Evolutionary conservation across 1,139 yeast genomes (phyloP), one percentile per base, ranked within the genome.

Genomic region (Pichia sp.): DNA sequence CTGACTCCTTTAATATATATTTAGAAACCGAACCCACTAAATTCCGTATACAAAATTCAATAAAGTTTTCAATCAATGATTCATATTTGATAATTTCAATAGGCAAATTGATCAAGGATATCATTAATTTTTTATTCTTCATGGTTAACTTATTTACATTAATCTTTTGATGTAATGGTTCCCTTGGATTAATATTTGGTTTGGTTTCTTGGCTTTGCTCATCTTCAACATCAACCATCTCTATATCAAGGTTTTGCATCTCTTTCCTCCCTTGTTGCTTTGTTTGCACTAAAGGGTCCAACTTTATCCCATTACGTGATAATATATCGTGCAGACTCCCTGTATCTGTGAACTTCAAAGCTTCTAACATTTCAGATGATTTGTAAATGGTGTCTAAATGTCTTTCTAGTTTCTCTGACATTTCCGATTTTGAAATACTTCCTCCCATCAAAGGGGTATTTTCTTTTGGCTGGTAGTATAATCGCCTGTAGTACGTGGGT

Each of bases 11-110:
- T n/a, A 25, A 9, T 8, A 6, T 36, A 38, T 36, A 45, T 19
- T 18, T 8, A 14, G 47, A 18, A 10, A 38, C 19, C 6, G 4
- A 16, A 9, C 28, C 34, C 10, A 38, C 3, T 2, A 45, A 18
- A 18, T 10, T 13, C 18, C 42, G 34, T 9, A 62, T 29, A 9
- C 51, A 19, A 42, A 47, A 46, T 8, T 41, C 49, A 28, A 57
- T 10, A 11, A 56, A 25, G 30, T 49, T 52, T 34, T 57, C 60
- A 41, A 51, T 33, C n/a, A 57, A 38, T 14, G 50, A 42, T 11
- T 22, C 38, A 28, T 46, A 55, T 11, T 34, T 39, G 4, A 53
- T 19, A 2, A 57, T 41, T 14, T 42, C 42, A 14, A 34, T 43
- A 2, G 58, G 54, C 1, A 57, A 27, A 14, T 48, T 44, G 3